phyloP scores from a whole-genome alignment of 192 early-diverging fungal genomes.

The Rhizophagus clarus region DNA sequence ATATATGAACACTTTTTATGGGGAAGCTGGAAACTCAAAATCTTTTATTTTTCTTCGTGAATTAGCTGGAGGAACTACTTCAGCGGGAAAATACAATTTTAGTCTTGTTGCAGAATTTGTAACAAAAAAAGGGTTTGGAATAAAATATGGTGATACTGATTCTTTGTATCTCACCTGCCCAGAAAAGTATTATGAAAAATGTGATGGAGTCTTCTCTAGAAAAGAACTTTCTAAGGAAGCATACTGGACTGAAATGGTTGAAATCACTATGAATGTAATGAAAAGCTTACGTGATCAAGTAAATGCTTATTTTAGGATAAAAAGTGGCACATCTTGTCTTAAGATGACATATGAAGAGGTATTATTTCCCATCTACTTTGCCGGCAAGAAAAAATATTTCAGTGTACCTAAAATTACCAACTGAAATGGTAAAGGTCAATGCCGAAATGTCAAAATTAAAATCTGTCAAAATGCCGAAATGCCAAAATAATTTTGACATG shows the following conservation, averaged over 20 bases:
- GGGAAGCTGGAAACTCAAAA: background rate
- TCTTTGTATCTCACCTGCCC: too few relatives aligned
- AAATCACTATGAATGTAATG: conserved; percentile 18
- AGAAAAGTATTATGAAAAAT: conserved; percentile 19
- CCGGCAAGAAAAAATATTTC: conserved; percentile 17
- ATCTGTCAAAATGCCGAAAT: too few relatives aligned
- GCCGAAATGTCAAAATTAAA: too few relatives aligned
- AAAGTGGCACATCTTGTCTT: conserved; percentile 17
- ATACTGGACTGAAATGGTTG: conserved; percentile 19
- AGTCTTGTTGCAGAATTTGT: background rate
- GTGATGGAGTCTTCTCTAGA: background rate
- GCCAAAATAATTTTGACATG: too few relatives aligned
- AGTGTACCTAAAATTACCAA: too few relatives aligned
- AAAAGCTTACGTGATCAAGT: conserved; percentile 12
- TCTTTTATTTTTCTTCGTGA: background rate
- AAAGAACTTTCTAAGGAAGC: too few relatives aligned
- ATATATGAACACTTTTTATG: conserved; percentile 18
- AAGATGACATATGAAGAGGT: conserved; percentile 15
- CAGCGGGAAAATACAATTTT: background rate
- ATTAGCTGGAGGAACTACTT: background rate
- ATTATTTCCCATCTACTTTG: conserved; percentile 12
- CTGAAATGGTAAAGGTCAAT: too few relatives aligned
- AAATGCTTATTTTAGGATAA: background rate
- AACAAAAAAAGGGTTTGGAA: background rate
- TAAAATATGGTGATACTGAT: background rate